Evolutionary conservation across 2,329 filamentous ascomycete species (phyloP).

Genomic region (Fusarium haematococcum): DNA sequence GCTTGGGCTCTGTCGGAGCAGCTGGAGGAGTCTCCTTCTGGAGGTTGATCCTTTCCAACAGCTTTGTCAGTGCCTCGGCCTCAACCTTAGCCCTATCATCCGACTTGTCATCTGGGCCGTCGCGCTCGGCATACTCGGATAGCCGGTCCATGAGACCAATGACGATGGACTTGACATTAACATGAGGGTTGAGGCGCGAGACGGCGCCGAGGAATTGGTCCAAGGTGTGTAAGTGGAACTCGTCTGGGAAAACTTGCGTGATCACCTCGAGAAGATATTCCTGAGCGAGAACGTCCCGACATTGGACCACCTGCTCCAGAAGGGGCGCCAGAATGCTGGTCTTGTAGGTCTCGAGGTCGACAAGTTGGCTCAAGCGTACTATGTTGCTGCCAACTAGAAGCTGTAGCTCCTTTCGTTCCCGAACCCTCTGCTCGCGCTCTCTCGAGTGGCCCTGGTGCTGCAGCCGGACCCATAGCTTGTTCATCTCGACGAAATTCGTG

Average conservation of each 20-base stretch:
- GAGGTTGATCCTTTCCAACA: slow-evolving; percentile 83
- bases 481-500: slow-evolving; percentile 99
- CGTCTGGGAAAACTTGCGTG: slow-evolving; percentile 98
- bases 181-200: slow-evolving; percentile 91
- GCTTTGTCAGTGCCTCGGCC: slow-evolving; percentile 81
- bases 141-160: slow-evolving; percentile 97
- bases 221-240: slow-evolving; percentile 96
- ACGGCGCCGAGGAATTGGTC: slow-evolving; percentile 96
- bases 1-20: slow-evolving; percentile 32
- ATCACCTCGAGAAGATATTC: slow-evolving; percentile 98
- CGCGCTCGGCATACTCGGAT: slow-evolving; percentile 92
- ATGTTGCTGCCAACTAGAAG: slow-evolving; percentile 96
- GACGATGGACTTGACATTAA: slow-evolving; percentile 97
- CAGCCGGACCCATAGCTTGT: slow-evolving; percentile 97
- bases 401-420: slow-evolving; percentile 95
- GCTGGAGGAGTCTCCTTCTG: slow-evolving; percentile 62
- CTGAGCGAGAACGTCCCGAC: slow-evolving; percentile 94
- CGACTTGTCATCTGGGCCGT: slow-evolving; percentile 77
- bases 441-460: slow-evolving; percentile 98
- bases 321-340: slow-evolving; percentile 88
- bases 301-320: slow-evolving; percentile 97
- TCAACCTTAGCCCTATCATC: slow-evolving; percentile 81
- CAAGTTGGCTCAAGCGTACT: slow-evolving; percentile 92
- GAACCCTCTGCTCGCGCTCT: slow-evolving; percentile 91
- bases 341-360: slow-evolving; percentile 95